Evolutionary conservation across 2,329 filamentous ascomycete genomes (phyloP).

Genomic region (Gremmenia infestans): DNA sequence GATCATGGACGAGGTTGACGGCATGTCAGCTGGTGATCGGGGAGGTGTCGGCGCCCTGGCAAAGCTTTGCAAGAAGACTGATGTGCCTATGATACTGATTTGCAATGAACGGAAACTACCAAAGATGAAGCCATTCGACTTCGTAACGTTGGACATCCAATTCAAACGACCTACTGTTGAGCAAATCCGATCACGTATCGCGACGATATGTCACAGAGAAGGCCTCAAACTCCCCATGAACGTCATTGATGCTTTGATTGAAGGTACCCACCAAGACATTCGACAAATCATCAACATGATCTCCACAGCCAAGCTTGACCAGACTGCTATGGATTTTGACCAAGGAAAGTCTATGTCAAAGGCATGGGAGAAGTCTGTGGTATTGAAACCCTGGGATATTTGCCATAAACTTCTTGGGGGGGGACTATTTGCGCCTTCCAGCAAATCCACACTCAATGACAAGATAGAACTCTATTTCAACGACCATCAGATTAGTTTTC

Average conservation of each 20-base stretch:
- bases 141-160: slow-evolving; percentile 74
- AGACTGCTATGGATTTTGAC: slow-evolving; percentile 73
- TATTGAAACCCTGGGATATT: slow-evolving; percentile 98
- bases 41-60: slow-evolving; percentile 93
- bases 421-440: slow-evolving; percentile 77
- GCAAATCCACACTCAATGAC: slow-evolving; percentile 86
- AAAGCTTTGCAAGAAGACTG: slow-evolving; percentile 90
- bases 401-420: slow-evolving; percentile 86
- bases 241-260: slow-evolving; percentile 89
- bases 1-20: slow-evolving; percentile 98
- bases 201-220: slow-evolving; percentile 92
- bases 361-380: slow-evolving; percentile 95
- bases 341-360: slow-evolving; percentile 92
- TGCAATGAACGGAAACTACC: slow-evolving; percentile 90
- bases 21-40: slow-evolving; percentile 95
- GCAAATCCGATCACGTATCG: slow-evolving; percentile 84
- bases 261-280: slow-evolving; percentile 93
- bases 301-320: slow-evolving; percentile 85
- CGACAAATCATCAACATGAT: slow-evolving; percentile 99
- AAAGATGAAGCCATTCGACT: slow-evolving; percentile 98
- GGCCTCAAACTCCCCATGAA: slow-evolving; percentile 76
- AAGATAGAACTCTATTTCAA: slow-evolving; percentile 99
- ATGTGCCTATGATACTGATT: slow-evolving; percentile 92
- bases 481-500: slow-evolving; percentile 92
- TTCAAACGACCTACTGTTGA: slow-evolving; percentile 89